Evolutionary conservation across 139 green algal genomes (phyloP), one percentile per base, ranked within the genome.

Genomic region (Diplosphaera chodatii): DNA sequence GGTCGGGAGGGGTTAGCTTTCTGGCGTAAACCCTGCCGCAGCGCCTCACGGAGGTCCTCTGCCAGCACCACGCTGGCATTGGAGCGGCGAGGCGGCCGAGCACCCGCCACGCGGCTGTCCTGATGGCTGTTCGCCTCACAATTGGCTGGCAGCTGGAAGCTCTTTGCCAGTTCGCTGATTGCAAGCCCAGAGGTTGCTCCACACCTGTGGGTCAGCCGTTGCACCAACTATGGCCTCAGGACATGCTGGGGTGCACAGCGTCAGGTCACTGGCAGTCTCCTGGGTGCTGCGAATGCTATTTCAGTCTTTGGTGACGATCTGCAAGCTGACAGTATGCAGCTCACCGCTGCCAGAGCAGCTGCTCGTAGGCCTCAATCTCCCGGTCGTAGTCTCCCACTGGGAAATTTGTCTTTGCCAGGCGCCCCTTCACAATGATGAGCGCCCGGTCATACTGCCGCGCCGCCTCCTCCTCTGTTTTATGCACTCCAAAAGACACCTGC

Each of bases 371-470:
- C 0, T 31, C 68, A 0, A 84, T 73, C 72, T 91, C 86, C 0
- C 55, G 64, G 18, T 91, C 79, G 64, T 92, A 92, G 64, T 86
- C 73, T 20, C 31, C 37, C 23, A 91, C 40, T 13, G 82, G 78
- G 67, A 92, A 92, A 69, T 92, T 92, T 55, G 86, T 92, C 69
- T 90, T 92, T 32, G 86, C 86, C 18, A 73, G 41, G 2, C 73
- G 68, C 15, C 83, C 81, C 79, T 91, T 92, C 62, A 87, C 80
- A 23, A 90, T 74, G 21, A 92, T 86, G 15, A 92, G 66, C 5
- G 86, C 86, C 8, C 86, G 70, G 76, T 92, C 87, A 69, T 92
- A 92, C 77, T 87, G 82, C 27, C 80, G 68, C 0, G 86, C 87
- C 25, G 87, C 87, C 0, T 77, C 74, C 65, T 90, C 84, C 81